A percentile compares a stretch with the other conserved stretches of the same genome.
These are phyloP conservation scores for Petasospora rhodanensis DNA, from an alignment of 1,139 yeast genomes.

Conservation along the genomic window DNA sequence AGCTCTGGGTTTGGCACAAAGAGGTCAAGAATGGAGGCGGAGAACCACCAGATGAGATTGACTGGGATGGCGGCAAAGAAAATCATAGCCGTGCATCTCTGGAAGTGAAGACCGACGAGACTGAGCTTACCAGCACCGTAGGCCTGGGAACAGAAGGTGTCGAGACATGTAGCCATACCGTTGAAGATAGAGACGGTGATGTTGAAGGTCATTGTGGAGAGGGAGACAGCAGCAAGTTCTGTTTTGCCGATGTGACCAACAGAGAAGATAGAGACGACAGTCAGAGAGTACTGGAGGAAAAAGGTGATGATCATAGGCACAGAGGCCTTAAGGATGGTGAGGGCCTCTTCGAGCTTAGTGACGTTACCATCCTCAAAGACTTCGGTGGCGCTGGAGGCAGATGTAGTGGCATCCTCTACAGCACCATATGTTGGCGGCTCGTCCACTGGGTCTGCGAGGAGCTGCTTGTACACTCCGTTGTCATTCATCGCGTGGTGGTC, in stretches of 20 bases:
- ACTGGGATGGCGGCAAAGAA: constrained; percentile 32
- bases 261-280: constrained; percentile 78
- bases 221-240: constrained; percentile 35
- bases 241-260: constrained; percentile 78
- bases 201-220: constrained; percentile 46
- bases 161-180: constrained; percentile 53
- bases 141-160: constrained; percentile 52
- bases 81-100: constrained; percentile 40
- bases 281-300: constrained; percentile 73
- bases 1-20: constrained; percentile 34
- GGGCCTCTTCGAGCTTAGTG: constrained; percentile 12
- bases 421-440: too few species aligned
- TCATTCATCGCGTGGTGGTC: too few species aligned
- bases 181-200: constrained; percentile 47
- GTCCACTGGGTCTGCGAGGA: too few species aligned
- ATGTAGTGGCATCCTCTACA: too few species aligned
- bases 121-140: constrained; percentile 36
- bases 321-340: constrained; percentile 30
- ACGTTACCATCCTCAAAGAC: too few species aligned
- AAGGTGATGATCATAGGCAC: constrained; percentile 70
- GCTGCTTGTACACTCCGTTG: too few species aligned
- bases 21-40: constrained; percentile 28
- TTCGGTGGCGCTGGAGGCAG: too few species aligned
- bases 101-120: constrained; percentile 40
- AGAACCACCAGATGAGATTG: constrained; percentile 37